phyloP scores from a whole-genome alignment of 768 basidiomycete species.

The Guyanaporus albipodus region DNA sequence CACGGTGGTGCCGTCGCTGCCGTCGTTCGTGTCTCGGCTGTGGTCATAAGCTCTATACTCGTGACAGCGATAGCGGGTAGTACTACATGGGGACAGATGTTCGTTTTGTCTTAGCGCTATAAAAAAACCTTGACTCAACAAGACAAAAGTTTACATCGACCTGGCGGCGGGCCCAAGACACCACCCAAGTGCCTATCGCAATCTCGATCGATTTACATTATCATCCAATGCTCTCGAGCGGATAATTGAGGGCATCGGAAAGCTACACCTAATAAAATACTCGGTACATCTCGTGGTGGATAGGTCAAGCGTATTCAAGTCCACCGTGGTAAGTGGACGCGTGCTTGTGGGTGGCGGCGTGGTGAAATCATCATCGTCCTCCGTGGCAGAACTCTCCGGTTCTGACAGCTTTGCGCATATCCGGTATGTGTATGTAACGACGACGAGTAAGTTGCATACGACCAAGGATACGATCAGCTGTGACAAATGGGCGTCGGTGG shows the following conservation, averaged over 20 bases:
- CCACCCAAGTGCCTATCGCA: no score
- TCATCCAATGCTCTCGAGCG: no score
- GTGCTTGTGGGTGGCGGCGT: background rate
- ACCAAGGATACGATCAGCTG: background rate
- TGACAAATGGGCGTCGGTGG: background rate
- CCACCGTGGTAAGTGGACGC: conserved; percentile 3
- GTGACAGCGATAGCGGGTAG: no score
- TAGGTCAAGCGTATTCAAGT: background rate
- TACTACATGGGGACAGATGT: no score
- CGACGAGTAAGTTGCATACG: conserved; percentile 13
- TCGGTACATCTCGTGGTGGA: background rate
- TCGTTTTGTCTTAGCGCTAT: no score
- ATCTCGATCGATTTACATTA: no score
- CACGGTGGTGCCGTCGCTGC: no score
- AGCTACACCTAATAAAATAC: background rate
- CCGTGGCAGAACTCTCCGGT: background rate
- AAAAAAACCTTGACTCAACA: no score
- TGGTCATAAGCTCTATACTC: no score
- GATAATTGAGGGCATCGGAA: background rate
- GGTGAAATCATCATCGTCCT: conserved; percentile 11
- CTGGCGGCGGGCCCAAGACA: no score
- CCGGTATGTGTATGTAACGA: conserved; percentile 14
- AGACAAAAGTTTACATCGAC: no score
- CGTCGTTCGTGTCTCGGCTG: no score
- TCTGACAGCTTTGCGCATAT: background rate